Conservation (phyloP, 441 rosid species). For the Macaranga tanarius region DNA sequence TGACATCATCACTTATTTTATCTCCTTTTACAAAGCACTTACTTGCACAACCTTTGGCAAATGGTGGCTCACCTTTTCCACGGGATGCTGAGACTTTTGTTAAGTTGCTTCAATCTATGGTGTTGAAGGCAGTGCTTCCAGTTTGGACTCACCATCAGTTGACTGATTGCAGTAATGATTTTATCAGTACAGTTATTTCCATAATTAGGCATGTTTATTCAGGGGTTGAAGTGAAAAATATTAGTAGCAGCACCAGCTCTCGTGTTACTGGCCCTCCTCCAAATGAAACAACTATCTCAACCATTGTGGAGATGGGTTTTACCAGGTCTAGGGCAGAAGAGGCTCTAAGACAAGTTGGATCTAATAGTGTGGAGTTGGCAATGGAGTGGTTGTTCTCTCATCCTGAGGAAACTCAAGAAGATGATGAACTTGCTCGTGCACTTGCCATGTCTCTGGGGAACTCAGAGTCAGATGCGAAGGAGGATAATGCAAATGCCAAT, state of each 20-base stretch:
- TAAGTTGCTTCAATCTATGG: constrained; percentile 93
- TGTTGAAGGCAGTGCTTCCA: constrained; percentile 91
- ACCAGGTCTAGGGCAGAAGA: constrained; percentile 96
- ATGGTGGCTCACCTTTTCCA: constrained; percentile 69
- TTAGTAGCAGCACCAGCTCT: constrained; percentile 46
- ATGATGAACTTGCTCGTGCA: constrained; percentile 99
- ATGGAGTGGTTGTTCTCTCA: constrained; percentile 99
- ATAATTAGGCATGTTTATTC: constrained; percentile 87
- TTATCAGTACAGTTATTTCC: constrained; percentile 72
- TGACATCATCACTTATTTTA: constrained; percentile 84
- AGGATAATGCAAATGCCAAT: constrained; percentile 50
- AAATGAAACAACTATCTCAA: constrained; percentile 80
- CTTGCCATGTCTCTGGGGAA: constrained; percentile 97
- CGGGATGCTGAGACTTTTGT: constrained; percentile 91
- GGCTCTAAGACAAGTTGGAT: constrained; percentile 94
- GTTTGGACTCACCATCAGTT: constrained; percentile 92
- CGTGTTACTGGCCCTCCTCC: constrained; percentile 90
- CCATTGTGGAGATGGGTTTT: constrained; percentile 99
- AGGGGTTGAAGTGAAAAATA: constrained; percentile 92
- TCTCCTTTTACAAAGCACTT: constrained; percentile 90
- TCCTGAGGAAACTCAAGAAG: constrained; percentile 90
- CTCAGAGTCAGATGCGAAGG: constrained; percentile 78
- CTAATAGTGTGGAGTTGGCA: constrained; percentile 95
- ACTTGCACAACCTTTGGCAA: constrained; percentile 73
- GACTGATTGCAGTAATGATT: constrained; percentile 78